Percentiles rank a stretch among this genome's conserved stretches.
These are phyloP conservation scores for Russula foetens DNA, from an alignment of 768 basidiomycete species.

Conservation along the genomic window DNA sequence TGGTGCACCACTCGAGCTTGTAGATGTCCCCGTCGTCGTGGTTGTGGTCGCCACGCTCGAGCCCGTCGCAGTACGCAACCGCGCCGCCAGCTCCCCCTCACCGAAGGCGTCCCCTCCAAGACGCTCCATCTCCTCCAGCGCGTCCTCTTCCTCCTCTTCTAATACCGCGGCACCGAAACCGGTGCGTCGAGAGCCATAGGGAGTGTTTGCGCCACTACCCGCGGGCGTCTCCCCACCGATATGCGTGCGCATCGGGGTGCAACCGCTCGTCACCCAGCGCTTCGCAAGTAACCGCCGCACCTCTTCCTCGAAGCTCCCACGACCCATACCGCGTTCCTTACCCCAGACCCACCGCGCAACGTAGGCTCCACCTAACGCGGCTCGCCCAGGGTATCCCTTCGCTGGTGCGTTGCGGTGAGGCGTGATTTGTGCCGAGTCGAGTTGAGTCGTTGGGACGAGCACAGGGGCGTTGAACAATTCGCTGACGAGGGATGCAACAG, in stretches of 20 bases:
- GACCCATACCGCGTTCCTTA: conserved; percentile 43
- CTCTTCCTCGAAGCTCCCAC: conserved; percentile 74
- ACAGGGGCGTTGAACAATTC: conserved; percentile 82
- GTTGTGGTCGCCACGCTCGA: conserved; percentile 33
- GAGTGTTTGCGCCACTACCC: conserved; percentile 63
- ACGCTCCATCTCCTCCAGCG: conserved; percentile 50
- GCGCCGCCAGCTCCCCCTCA: conserved; percentile 34
- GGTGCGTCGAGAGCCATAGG: conserved; percentile 45
- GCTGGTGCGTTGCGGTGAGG: conserved; percentile 72
- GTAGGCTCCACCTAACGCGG: conserved; percentile 67
- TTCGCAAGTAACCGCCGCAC: conserved; percentile 61
- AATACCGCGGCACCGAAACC: conserved; percentile 47
- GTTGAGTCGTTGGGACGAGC: conserved; percentile 63
- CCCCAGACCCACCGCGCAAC: conserved; percentile 85
- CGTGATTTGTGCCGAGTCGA: conserved; percentile 66
- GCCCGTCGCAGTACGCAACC: conserved; percentile 50
- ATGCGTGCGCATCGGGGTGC: conserved; percentile 50
- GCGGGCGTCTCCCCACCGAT: conserved; percentile 34
- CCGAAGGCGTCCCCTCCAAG: conserved; percentile 31
- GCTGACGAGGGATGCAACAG: conserved; percentile 68
- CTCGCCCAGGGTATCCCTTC: conserved; percentile 57
- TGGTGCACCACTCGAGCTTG: conserved; percentile 19
- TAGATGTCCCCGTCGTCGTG: conserved; percentile 27
- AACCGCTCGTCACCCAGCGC: conserved; percentile 65
- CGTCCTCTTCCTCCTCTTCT: conserved; percentile 74